A percentile compares a stretch with the other conserved stretches of the same genome.
These are phyloP conservation scores for Dendrocalamus sinicus DNA, from an alignment of 176 grass and related monocot species.

Conservation along the genomic window DNA sequence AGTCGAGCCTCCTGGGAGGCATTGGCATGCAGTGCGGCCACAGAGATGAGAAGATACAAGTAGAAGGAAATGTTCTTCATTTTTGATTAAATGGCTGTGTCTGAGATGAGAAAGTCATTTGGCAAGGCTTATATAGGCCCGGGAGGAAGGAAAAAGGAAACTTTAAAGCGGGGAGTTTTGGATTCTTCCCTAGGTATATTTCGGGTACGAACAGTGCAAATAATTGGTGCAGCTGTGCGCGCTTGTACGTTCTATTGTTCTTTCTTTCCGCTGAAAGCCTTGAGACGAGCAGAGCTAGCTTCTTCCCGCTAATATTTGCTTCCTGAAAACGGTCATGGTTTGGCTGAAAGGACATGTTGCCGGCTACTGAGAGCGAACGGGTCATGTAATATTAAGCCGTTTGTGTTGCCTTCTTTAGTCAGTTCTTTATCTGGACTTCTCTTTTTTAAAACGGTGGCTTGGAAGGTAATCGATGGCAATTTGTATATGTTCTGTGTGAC, in stretches of 20 bases:
- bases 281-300: background rate
- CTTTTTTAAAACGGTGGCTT: constrained; percentile 7
- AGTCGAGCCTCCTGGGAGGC: constrained; percentile 38
- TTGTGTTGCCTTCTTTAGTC: background rate
- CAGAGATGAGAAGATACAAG: constrained; percentile 26
- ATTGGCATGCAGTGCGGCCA: background rate
- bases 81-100: background rate
- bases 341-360: background rate
- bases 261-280: background rate
- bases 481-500: background rate
- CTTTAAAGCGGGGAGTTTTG: background rate
- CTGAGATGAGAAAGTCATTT: background rate
- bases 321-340: background rate
- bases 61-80: constrained; percentile 24
- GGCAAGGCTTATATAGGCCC: constrained; percentile 22
- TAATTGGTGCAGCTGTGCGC: background rate
- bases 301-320: background rate
- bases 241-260: background rate
- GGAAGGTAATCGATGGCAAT: constrained; percentile 22
- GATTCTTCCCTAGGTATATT: background rate
- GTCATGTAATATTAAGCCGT: background rate
- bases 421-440: background rate
- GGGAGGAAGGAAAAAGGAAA: background rate
- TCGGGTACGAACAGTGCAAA: background rate
- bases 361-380: background rate